Conservation (phyloP, 805 yeast species). For the Wickerhamiella musiphila region DNA sequence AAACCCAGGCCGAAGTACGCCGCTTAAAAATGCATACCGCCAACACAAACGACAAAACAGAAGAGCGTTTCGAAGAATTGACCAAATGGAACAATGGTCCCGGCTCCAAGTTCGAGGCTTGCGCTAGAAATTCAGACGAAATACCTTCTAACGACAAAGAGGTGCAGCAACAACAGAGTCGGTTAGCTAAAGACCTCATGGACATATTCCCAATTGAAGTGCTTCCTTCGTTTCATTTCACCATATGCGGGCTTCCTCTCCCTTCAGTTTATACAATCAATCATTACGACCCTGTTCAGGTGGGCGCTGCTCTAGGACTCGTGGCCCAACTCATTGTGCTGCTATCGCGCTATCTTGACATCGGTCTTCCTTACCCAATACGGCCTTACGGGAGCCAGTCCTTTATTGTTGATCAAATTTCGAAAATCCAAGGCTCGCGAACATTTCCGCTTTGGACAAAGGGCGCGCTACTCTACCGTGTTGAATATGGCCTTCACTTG, state of each 20-base stretch:
- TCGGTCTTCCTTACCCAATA: constrained; percentile 34
- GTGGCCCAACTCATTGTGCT: constrained; percentile 27
- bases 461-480: constrained; percentile 27
- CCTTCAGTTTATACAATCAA: constrained; percentile 17
- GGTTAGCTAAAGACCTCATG: constrained; percentile 18
- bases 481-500: constrained; percentile 33
- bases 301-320: constrained; percentile 34
- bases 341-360: constrained; percentile 26
- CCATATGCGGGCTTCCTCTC: constrained; percentile 22
- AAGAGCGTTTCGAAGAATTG: not conserved
- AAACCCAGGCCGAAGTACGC: not conserved
- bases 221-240: constrained; percentile 16
- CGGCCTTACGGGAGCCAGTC: constrained; percentile 32
- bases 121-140: not conserved
- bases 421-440: constrained; percentile 24
- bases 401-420: constrained; percentile 32
- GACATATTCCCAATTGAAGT: constrained; percentile 20
- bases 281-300: constrained; percentile 23
- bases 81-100: not conserved
- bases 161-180: constrained; percentile 10
- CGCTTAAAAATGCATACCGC: not conserved
- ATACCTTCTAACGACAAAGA: not conserved
- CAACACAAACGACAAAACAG: not conserved
- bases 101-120: not conserved
- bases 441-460: constrained; percentile 35